Conservation (phyloP, 2,329 filamentous ascomycete genomes). For the Cladosporium sp. region DNA sequence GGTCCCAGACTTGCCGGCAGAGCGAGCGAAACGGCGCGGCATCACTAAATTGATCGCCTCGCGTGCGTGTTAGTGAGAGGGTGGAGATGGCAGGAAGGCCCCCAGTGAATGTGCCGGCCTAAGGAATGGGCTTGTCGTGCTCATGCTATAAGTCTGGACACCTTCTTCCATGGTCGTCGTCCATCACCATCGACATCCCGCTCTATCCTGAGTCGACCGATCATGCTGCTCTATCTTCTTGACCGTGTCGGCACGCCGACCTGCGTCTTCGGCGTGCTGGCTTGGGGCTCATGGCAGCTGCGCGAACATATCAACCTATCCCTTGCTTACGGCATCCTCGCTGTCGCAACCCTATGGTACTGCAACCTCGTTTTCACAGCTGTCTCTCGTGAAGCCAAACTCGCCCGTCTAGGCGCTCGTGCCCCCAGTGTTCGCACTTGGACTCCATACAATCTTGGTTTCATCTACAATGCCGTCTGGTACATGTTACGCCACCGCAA, state of each 20-base stretch:
- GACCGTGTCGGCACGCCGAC: slow-evolving; percentile 18
- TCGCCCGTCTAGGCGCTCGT: slow-evolving; percentile 39
- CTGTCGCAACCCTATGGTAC: slow-evolving; percentile 15
- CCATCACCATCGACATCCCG: not conserved
- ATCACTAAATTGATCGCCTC: not conserved
- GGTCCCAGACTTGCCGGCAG: not conserved
- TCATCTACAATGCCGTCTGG: slow-evolving; percentile 56
- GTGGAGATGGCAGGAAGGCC: not conserved
- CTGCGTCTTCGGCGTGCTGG: slow-evolving; percentile 11
- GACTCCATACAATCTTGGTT: slow-evolving; percentile 55
- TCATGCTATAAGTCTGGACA: not conserved
- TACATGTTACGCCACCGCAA: slow-evolving; percentile 49
- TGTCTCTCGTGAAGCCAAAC: slow-evolving; percentile 33
- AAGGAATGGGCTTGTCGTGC: not conserved
- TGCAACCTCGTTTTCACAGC: slow-evolving; percentile 18
- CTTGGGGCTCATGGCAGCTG: slow-evolving; percentile 12
- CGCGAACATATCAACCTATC: slow-evolving; percentile 14
- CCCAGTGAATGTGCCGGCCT: too few relatives aligned
- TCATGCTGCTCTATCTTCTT: slow-evolving; percentile 16
- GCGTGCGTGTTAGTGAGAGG: not conserved
- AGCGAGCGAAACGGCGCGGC: not conserved
- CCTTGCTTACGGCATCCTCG: slow-evolving; percentile 15
- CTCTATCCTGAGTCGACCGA: not conserved
- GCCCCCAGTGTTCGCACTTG: slow-evolving; percentile 40
- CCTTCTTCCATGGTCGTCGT: not conserved